Evolutionary conservation across 441 rosid genomes (phyloP).

Genomic region (Flueggea neowawraea): DNA sequence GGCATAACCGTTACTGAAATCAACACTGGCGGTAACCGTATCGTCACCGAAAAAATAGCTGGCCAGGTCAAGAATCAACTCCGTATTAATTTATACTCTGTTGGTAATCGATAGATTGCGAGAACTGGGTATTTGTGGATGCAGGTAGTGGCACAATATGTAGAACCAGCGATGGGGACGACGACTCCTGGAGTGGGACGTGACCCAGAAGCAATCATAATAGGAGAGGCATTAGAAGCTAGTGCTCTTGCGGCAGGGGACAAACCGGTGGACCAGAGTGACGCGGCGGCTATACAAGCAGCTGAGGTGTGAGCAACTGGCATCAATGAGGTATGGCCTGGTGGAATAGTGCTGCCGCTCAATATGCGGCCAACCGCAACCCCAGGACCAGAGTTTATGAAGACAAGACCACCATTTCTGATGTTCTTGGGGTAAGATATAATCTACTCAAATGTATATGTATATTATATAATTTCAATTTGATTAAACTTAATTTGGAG

Average conservation of each 20-base stretch:
- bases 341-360: slow-evolving; percentile 67
- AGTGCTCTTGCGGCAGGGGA: slow-evolving; percentile 37
- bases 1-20: slow-evolving; percentile 26
- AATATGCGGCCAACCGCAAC: slow-evolving; percentile 56
- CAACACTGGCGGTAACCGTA: slow-evolving; percentile 1
- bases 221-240: slow-evolving; percentile 75
- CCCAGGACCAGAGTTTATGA: slow-evolving; percentile 28
- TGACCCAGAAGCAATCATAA: slow-evolving; percentile 35
- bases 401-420: slow-evolving; percentile 50
- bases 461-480: no score
- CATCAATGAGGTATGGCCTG: slow-evolving; percentile 35
- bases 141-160: slow-evolving; percentile 53
- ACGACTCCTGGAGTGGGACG: slow-evolving; percentile 7
- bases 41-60: slow-evolving; percentile 29
- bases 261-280: slow-evolving; percentile 63
- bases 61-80: slow-evolving; percentile 26
- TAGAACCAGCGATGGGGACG: slow-evolving; percentile 38
- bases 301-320: slow-evolving; percentile 77
- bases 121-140: not conserved
- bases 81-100: no score
- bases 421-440: slow-evolving; percentile 36
- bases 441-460: no score
- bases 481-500: no score
- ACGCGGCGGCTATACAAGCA: slow-evolving; percentile 71
- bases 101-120: no score